Percentiles rank a stretch among this genome's conserved stretches.
phyloP scores from a whole-genome alignment of 163 green algal species.

The Scenedesmus sp. region DNA sequence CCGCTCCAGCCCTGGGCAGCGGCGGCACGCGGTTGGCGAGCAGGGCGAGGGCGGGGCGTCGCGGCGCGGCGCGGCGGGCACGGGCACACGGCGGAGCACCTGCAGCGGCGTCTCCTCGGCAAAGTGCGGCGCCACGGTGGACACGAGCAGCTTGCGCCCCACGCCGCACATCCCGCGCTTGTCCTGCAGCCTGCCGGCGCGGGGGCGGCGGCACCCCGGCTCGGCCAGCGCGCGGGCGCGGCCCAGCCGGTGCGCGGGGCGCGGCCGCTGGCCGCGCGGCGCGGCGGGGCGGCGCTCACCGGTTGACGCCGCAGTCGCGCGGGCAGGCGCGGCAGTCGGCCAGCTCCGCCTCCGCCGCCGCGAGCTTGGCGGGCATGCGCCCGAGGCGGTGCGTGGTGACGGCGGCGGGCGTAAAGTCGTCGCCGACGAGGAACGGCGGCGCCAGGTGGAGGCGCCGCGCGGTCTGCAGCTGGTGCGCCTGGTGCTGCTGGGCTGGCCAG shows the following conservation, averaged over 20 bases:
- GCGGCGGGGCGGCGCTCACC: too few species aligned
- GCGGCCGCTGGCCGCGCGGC: too few species aligned
- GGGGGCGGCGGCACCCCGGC: too few species aligned
- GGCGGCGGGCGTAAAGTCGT: conserved; percentile 33
- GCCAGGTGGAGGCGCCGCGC: conserved; percentile 22
- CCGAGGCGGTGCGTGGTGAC: conserved; percentile 40
- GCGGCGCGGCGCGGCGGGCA: not conserved
- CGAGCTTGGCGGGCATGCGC: conserved; percentile 28
- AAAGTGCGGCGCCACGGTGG: conserved; percentile 46
- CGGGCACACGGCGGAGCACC: not conserved
- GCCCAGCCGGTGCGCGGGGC: too few species aligned
- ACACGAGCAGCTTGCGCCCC: conserved; percentile 31
- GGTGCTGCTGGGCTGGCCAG: too few species aligned
- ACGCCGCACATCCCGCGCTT: conserved; percentile 38
- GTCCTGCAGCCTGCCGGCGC: not conserved
- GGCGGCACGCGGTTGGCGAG: not conserved
- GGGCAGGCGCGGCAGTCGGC: conserved; percentile 34
- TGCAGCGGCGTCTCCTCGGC: conserved; percentile 33
- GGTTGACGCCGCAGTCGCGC: conserved; percentile 40
- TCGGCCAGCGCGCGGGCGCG: too few species aligned
- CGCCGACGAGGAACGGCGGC: conserved; percentile 42
- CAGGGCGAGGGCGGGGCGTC: not conserved
- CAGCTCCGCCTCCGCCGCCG: conserved; percentile 35
- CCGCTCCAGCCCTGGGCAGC: conserved; percentile 39
- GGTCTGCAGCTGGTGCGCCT: conserved; percentile 2